Evolutionary conservation across 768 basidiomycete species (phyloP), one percentile per base, ranked within the genome.

Genomic region (Lactarius sanguifluus): DNA sequence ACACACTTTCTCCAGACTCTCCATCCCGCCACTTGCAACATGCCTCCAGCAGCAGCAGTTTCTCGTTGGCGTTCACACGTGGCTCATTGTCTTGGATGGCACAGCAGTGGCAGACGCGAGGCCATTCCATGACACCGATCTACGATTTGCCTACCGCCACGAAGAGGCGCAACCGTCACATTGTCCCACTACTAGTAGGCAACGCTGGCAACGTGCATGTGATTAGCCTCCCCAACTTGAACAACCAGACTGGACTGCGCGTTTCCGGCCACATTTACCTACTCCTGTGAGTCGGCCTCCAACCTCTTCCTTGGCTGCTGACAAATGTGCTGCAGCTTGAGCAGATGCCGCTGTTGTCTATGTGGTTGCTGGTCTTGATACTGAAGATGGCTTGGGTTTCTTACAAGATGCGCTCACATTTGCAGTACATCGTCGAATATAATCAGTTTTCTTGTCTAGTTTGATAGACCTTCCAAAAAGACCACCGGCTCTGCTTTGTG

Each of bases 281-380:
- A 89, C 73, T 83, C 90, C 54, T 71, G 90, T 92, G 67, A 64
- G 84, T 74, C 13, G 28, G 13, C 61, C 43, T 34, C 30, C 40
- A 23, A 62, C 43, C 41, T 47, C n/a, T 9, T 13, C n/a, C 57
- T 32, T 25, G 60, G 30, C 60, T 78, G 77, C 72, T 50, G 78
- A 23, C 50, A 56, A 20, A 28, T 57, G 67, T 47, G 23, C 10
- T 47, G n/a, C 41, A 58, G 71, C 62, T 38, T 8, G 69, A 71
- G 36, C 55, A 70, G 34, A 60, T 82, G 6, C 79, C 82, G 2
- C 68, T 87, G 55, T 86, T 41, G 72, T 84, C 43, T 88, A 86
- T 71, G 77, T 97, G 47, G 80, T 96, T 18, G 89, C 88, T 1
- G 91, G 98, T 74, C 79, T 98, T 15, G 89, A 96, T 69, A 83